Evolutionary conservation across 495 filamentous ascomycete genomes (phyloP).

Genomic region (Sporormia fimetaria): DNA sequence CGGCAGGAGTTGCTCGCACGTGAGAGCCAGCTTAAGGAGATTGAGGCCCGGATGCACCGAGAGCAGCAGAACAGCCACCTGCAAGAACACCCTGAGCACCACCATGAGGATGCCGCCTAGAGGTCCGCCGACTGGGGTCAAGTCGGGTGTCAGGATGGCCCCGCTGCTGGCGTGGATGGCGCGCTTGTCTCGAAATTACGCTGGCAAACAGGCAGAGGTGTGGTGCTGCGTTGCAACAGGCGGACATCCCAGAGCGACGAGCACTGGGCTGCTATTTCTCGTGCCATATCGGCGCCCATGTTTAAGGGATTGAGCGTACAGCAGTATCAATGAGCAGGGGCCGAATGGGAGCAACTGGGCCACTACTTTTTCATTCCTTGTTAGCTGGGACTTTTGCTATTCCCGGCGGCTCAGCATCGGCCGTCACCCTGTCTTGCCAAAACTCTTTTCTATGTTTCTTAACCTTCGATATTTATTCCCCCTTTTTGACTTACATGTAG

Average conservation of each 20-base stretch:
- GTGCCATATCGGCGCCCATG: neutral
- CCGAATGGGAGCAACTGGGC: constrained; percentile 9
- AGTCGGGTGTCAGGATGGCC: neutral
- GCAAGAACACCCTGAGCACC: constrained; percentile 6
- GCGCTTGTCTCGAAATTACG: constrained; percentile 22
- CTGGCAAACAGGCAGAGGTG: constrained; percentile 5
- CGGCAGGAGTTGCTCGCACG: constrained; percentile 94
- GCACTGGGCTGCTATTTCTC: neutral
- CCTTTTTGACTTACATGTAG: constrained; percentile 27
- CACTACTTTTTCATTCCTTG: constrained; percentile 18
- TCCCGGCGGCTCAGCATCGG: constrained; percentile 5
- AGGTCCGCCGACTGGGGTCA: neutral
- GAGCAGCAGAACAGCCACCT: constrained; percentile 43
- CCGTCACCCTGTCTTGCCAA: constrained; percentile 17
- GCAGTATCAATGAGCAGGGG: too few relatives aligned
- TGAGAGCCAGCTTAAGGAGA: constrained; percentile 96
- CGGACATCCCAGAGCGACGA: constrained; percentile 4
- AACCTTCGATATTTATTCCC: constrained; percentile 28
- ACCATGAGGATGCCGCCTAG: constrained; percentile 18
- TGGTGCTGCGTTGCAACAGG: constrained; percentile 19
- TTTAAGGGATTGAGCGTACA: too few relatives aligned
- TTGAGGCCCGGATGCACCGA: constrained; percentile 68
- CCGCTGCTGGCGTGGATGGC: constrained; percentile 12
- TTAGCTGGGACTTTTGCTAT: constrained; percentile 13
- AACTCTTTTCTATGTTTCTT: constrained; percentile 25